phyloP scores from a whole-genome alignment of 768 basidiomycete species.

The Arthromyces matolae region DNA sequence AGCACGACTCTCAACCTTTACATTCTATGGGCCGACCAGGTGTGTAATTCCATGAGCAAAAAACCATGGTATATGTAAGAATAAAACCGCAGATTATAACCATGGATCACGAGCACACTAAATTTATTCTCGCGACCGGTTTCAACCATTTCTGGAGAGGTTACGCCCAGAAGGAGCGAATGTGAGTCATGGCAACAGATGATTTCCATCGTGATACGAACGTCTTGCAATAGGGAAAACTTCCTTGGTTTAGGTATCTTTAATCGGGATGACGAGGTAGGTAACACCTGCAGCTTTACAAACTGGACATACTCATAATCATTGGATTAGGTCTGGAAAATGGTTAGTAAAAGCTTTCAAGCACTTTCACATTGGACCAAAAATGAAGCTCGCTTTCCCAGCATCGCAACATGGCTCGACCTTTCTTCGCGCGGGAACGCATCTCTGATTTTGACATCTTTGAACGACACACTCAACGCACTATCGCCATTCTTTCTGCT shows the following conservation, averaged over 20 bases:
- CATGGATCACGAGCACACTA: conserved; percentile 69
- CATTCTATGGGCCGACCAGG: conserved; percentile 67
- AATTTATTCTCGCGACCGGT: conserved; percentile 61
- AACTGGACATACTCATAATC: conserved; percentile 3
- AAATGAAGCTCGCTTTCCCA: conserved; percentile 19
- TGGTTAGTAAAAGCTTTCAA: conserved; percentile 34
- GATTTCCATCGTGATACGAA: neutral
- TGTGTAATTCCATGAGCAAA: conserved; percentile 29
- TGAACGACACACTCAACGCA: conserved; percentile 48
- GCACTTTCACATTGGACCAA: neutral
- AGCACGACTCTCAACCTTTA: conserved; percentile 67
- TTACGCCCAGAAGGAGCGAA: conserved; percentile 55
- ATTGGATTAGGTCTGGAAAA: conserved; percentile 54
- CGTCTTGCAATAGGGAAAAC: conserved; percentile 37
- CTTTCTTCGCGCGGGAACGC: conserved; percentile 73
- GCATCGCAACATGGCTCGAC: conserved; percentile 66
- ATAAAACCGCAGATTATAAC: conserved; percentile 53
- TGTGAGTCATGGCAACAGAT: conserved; percentile 39
- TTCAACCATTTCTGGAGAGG: conserved; percentile 71
- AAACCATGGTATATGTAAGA: neutral
- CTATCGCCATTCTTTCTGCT: conserved; percentile 45
- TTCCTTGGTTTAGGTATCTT: conserved; percentile 78
- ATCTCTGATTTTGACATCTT: conserved; percentile 68
- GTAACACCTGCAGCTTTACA: conserved; percentile 10
- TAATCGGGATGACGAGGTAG: conserved; percentile 69